Evolutionary conservation across 2,329 filamentous ascomycete species (phyloP).

Genomic region (Penicillium sp.): DNA sequence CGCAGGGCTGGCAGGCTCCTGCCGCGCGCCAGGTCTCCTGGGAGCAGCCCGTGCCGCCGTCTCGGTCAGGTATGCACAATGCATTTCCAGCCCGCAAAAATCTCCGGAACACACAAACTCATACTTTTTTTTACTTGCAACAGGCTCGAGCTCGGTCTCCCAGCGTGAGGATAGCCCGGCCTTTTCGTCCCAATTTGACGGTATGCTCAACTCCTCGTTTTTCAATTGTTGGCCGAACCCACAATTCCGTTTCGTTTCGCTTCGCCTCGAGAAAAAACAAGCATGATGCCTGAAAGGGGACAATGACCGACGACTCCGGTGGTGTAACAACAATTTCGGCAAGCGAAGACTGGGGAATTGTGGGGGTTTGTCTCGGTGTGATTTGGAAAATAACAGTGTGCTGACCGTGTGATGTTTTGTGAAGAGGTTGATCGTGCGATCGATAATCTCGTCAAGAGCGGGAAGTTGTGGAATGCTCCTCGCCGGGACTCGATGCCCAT

Average conservation of each 20-base stretch:
- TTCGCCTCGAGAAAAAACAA: not conserved
- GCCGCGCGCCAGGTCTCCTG: conserved; percentile 63
- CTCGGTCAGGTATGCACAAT: conserved; percentile 63
- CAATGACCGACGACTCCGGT: not conserved
- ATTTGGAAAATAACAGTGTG: not conserved
- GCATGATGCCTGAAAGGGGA: not conserved
- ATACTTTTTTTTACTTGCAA: conserved; percentile 4
- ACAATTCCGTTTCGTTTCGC: conserved; percentile 2
- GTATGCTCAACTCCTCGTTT: conserved; percentile 53
- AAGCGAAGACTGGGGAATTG: not conserved
- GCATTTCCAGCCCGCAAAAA: conserved; percentile 1
- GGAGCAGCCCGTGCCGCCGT: conserved; percentile 72
- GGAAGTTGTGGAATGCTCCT: conserved; percentile 75
- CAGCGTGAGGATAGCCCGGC: conserved; percentile 73
- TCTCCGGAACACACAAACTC: conserved; percentile 1
- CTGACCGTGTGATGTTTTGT: conserved; percentile 23
- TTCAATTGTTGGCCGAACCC: not conserved
- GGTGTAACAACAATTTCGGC: not conserved
- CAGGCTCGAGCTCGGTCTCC: conserved; percentile 73
- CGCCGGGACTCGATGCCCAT: conserved; percentile 80
- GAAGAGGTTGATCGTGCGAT: conserved; percentile 93
- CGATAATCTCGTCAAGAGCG: conserved; percentile 94
- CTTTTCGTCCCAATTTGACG: conserved; percentile 86
- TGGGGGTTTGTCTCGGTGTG: not conserved
- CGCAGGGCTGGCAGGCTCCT: conserved; percentile 62